A percentile compares a stretch with the other conserved stretches of the same genome.
Conservation (phyloP, 495 filamentous ascomycete species). For the Aspergillus mulundensis region DNA sequence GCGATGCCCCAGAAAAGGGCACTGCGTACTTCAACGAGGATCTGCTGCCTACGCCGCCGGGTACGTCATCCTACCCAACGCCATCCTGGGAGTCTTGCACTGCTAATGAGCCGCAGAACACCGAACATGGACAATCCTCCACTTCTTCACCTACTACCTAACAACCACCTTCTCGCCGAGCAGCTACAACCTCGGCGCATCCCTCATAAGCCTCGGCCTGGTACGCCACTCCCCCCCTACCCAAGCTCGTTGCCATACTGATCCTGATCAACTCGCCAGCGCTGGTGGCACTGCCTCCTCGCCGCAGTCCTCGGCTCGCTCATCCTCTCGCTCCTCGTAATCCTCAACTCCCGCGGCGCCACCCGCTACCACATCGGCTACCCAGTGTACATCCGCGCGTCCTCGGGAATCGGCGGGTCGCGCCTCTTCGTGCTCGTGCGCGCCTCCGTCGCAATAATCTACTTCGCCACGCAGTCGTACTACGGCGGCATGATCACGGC, state of each 20-base stretch:
- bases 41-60: constrained; percentile 10
- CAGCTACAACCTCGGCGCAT: constrained; percentile 10
- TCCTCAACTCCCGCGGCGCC: constrained; percentile 18
- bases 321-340: constrained; percentile 11
- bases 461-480: constrained; percentile 2
- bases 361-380: constrained; percentile 41
- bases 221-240: background rate
- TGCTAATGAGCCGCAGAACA: background rate
- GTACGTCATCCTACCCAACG: background rate
- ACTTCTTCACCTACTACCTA: constrained; percentile 13
- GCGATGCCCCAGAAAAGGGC: background rate
- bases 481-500: constrained; percentile 25
- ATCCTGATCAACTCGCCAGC: background rate
- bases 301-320: constrained; percentile 7
- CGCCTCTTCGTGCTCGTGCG: constrained; percentile 1
- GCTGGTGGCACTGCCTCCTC: constrained; percentile 12
- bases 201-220: constrained; percentile 4
- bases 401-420: constrained; percentile 6
- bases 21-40: constrained; percentile 11
- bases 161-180: constrained; percentile 8
- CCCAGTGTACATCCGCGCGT: constrained; percentile 51
- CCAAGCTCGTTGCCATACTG: too few species aligned
- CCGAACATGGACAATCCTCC: constrained; percentile 2
- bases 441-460: constrained; percentile 4
- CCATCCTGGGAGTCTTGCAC: background rate